Base-by-base conservation (phyloP, 106 monocot genomes). In the Gastrodia elata region DNA sequence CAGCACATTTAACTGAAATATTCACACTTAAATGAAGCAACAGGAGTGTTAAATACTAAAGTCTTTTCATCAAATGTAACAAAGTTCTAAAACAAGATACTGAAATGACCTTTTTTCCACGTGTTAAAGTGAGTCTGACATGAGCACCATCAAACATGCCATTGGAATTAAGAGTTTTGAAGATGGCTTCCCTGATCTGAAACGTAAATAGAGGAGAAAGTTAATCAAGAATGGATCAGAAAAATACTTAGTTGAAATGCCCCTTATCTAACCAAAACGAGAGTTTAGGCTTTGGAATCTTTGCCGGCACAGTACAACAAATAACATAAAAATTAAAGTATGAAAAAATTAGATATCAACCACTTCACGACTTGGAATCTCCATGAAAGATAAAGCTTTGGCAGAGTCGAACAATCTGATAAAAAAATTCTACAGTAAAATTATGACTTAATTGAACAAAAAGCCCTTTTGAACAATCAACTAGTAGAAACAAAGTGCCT, bases 81-180 rank as follows among this genome's bases (percentile, higher is more conserved):
- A 24, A 49, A 75, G 22, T 2, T 70, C 56, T 10, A 69, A 5
- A 76, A 38, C 70, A 65, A 64, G 30, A 28, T 70, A 14, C 37
- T 38, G 49, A 18, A 44, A 72, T 38, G 71, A 91, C 96, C 90
- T 97, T 97, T 84, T 90, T 86, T 6, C 92, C 96, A 76, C 96
- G 96, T 18, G 96, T 97, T 72, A 97, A 70, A 76, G 96, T 92
- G 18, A 97, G 90, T 71, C 96, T 90, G 52, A 97, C 85, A 70
- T 97, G 96, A 77, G 92, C 87, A 90, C 93, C 90, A 75, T 90
- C 84, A 77, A 90, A 90, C 96, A 97, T 97, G 74, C 90, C 92
- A 83, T 97, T 97, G 32, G 80, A 76, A 55, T 83, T 84, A 28
- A 97, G 92, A 38, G 96, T 97, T 76, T 77, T 88, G 83, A 92